Evolutionary conservation across 331 rosid genomes (phyloP).

Genomic region (Acacia concinna): DNA sequence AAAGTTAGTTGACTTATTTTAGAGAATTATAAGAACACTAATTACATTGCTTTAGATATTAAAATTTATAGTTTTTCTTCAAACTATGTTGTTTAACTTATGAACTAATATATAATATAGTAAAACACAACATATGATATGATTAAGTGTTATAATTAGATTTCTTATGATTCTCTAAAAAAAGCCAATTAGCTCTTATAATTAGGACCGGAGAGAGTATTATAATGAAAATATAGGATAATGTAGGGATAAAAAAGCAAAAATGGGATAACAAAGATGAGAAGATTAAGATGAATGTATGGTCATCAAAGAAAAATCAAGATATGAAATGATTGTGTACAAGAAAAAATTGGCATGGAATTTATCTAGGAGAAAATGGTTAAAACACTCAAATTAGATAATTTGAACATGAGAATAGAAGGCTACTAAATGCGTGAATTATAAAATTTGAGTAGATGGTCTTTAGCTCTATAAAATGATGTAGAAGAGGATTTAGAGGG

Average conservation of each 20-base stretch:
- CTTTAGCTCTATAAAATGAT: not conserved
- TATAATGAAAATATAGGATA: not conserved
- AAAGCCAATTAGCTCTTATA: no score
- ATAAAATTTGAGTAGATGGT: no score
- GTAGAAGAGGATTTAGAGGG: not conserved
- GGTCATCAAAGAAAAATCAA: not conserved
- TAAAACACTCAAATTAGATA: not conserved
- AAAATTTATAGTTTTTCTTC: no score
- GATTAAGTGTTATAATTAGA: no score
- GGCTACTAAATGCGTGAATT: not conserved
- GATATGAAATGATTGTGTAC: not conserved
- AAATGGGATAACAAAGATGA: not conserved
- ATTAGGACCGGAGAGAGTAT: no score
- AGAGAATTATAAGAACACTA: no score
- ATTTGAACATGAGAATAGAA: not conserved
- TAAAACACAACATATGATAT: no score
- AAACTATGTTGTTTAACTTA: no score
- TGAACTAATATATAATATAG: no score
- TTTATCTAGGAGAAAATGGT: not conserved
- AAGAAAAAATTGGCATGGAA: not conserved
- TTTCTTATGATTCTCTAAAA: no score
- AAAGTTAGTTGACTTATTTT: no score
- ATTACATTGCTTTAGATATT: no score
- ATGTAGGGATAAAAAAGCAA: not conserved
- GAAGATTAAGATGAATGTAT: not conserved